Conservation (phyloP, 345 rosid genomes). For the Brassica incana region DNA sequence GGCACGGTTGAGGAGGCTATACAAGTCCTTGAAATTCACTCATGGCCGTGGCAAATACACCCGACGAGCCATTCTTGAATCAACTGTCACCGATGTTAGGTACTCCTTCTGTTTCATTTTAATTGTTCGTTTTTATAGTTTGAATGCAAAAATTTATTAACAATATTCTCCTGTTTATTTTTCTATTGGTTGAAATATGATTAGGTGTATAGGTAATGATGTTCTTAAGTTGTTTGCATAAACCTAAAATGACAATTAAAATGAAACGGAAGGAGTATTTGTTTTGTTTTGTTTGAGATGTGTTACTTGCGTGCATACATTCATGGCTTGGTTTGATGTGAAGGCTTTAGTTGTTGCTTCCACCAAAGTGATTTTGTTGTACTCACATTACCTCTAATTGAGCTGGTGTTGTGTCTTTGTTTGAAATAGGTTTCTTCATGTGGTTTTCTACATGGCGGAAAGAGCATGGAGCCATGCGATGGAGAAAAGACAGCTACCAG, state of each 20-base stretch:
- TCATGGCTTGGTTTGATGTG: not conserved
- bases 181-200: too few relatives aligned
- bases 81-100: constrained; percentile 94
- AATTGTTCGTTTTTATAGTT: too few relatives aligned
- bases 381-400: not conserved
- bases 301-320: constrained; percentile 1
- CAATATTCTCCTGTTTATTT: too few relatives aligned
- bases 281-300: not conserved
- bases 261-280: not conserved
- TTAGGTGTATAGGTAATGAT: too few relatives aligned
- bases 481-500: constrained; percentile 96
- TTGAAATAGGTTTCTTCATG: constrained; percentile 75
- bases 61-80: constrained; percentile 63
- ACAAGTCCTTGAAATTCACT: constrained; percentile 89
- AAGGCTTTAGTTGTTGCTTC: constrained; percentile 18
- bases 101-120: not conserved
- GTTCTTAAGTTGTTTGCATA: too few relatives aligned
- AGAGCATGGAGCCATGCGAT: constrained; percentile 99
- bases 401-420: not conserved
- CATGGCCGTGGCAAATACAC: constrained; percentile 94
- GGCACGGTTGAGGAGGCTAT: constrained; percentile 88
- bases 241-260: too few relatives aligned
- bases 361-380: not conserved
- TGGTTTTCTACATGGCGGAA: constrained; percentile 87
- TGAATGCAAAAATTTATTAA: too few relatives aligned